These are phyloP conservation scores for Pisolithus orientalis DNA, from an alignment of 768 basidiomycete genomes.

Conservation along the genomic window DNA sequence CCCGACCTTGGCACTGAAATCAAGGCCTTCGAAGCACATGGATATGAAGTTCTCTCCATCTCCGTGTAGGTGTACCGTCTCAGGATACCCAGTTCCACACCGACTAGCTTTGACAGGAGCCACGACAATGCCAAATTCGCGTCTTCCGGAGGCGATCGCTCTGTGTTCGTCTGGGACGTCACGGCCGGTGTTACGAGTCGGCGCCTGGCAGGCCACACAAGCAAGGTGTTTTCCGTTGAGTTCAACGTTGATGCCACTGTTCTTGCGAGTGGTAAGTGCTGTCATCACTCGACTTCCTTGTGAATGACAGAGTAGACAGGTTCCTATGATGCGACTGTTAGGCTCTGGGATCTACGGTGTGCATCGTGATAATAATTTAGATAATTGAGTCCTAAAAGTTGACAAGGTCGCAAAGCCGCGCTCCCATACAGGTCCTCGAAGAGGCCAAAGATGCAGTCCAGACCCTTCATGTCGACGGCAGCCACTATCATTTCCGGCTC, in stretches of 20 bases:
- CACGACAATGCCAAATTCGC: constrained; percentile 94
- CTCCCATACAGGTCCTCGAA: constrained; percentile 85
- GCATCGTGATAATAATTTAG: constrained; percentile 8
- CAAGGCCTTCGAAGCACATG: constrained; percentile 86
- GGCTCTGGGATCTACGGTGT: constrained; percentile 89
- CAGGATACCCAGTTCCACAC: neutral
- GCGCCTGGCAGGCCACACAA: constrained; percentile 82
- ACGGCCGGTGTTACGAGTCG: constrained; percentile 78
- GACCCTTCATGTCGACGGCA: constrained; percentile 59
- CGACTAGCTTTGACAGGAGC: constrained; percentile 40
- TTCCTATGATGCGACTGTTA: constrained; percentile 87
- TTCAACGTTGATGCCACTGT: constrained; percentile 87
- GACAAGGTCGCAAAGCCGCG: constrained; percentile 63
- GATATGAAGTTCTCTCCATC: constrained; percentile 90
- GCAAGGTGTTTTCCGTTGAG: constrained; percentile 85
- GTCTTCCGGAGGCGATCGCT: constrained; percentile 89
- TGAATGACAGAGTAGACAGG: constrained; percentile 38
- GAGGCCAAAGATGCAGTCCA: constrained; percentile 88
- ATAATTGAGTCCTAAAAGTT: neutral
- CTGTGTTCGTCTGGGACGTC: constrained; percentile 95
- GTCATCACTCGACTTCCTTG: neutral
- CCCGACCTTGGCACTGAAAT: constrained; percentile 81
- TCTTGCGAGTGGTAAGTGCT: constrained; percentile 70
- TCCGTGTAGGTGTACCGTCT: constrained; percentile 57
- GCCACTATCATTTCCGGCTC: constrained; percentile 75